Evolutionary conservation across 306 rosid species (phyloP).

Genomic region (Citrullus colocynthis): DNA sequence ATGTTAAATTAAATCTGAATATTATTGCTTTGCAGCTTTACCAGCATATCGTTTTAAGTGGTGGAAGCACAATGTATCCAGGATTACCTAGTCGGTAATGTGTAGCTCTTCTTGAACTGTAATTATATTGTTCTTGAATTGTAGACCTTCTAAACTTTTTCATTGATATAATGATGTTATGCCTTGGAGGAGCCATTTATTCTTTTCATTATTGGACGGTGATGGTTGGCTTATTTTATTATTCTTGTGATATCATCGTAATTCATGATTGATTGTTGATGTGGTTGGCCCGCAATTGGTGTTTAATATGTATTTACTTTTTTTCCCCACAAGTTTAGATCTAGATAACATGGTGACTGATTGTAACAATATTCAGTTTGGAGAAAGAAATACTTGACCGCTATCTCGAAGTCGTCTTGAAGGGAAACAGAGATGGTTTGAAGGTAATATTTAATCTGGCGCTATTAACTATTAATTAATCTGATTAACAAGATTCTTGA

Average conservation of each 20-base stretch:
- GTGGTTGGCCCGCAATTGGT: background rate
- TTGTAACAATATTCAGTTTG: conserved; percentile 46
- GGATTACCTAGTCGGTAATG: conserved; percentile 97
- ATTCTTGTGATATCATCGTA: background rate
- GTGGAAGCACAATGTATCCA: conserved; percentile 99
- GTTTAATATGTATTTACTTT: background rate
- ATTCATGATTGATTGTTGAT: background rate
- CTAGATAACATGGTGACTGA: background rate
- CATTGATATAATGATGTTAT: too few species aligned
- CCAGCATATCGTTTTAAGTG: conserved; percentile 97
- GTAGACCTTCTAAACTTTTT: background rate
- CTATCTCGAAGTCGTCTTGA: conserved; percentile 80
- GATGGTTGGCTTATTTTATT: background rate
- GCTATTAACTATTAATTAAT: conserved; percentile 8
- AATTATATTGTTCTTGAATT: background rate
- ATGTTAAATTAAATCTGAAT: background rate
- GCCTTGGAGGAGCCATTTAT: background rate
- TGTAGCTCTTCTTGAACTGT: conserved; percentile 3
- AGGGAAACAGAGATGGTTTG: conserved; percentile 89
- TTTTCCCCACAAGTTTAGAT: background rate
- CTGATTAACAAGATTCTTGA: background rate
- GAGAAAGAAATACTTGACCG: conserved; percentile 94
- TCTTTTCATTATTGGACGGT: background rate
- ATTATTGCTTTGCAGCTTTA: conserved; percentile 58
- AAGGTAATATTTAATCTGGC: conserved; percentile 39